phyloP scores from a whole-genome alignment of 768 basidiomycete species.

The Phylloporus scabripes region DNA sequence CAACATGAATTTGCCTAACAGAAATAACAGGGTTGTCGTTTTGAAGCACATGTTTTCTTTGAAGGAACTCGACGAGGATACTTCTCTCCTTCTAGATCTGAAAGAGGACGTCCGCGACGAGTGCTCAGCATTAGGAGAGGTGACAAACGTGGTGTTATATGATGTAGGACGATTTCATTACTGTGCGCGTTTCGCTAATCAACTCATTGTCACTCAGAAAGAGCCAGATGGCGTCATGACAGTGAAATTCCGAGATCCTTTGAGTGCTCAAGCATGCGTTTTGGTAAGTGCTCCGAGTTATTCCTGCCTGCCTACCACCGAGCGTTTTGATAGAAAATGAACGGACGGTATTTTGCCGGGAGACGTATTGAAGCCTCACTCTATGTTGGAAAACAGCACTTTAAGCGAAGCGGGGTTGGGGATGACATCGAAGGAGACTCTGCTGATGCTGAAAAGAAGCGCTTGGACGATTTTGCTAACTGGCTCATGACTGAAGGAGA shows the following conservation, averaged over 20 bases:
- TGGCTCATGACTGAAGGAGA: slow-evolving; percentile 86
- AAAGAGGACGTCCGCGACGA: slow-evolving; percentile 97
- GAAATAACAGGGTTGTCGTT: slow-evolving; percentile 78
- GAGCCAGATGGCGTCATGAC: slow-evolving; percentile 94
- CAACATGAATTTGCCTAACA: slow-evolving; percentile 38
- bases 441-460: slow-evolving; percentile 73
- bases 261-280: slow-evolving; percentile 92
- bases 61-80: slow-evolving; percentile 79
- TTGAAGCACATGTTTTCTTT: slow-evolving; percentile 94
- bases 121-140: slow-evolving; percentile 83
- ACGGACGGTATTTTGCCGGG: slow-evolving; percentile 86
- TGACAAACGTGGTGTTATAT: slow-evolving; percentile 92
- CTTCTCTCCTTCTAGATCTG: slow-evolving; percentile 80
- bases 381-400: slow-evolving; percentile 77
- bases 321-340: slow-evolving; percentile 68
- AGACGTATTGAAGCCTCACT: slow-evolving; percentile 76
- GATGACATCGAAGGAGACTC: slow-evolving; percentile 61
- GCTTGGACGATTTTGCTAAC: slow-evolving; percentile 81
- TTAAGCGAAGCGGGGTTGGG: slow-evolving; percentile 64
- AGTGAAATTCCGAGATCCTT: slow-evolving; percentile 87
- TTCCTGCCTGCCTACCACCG: background rate
- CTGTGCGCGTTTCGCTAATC: slow-evolving; percentile 1
- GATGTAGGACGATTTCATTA: slow-evolving; percentile 57
- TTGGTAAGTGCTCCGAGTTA: slow-evolving; percentile 46
- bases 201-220: slow-evolving; percentile 44